Evolutionary conservation across 2,329 filamentous ascomycete species (phyloP), one percentile per base, ranked within the genome.

Genomic region (Aureobasidium melanogenum): DNA sequence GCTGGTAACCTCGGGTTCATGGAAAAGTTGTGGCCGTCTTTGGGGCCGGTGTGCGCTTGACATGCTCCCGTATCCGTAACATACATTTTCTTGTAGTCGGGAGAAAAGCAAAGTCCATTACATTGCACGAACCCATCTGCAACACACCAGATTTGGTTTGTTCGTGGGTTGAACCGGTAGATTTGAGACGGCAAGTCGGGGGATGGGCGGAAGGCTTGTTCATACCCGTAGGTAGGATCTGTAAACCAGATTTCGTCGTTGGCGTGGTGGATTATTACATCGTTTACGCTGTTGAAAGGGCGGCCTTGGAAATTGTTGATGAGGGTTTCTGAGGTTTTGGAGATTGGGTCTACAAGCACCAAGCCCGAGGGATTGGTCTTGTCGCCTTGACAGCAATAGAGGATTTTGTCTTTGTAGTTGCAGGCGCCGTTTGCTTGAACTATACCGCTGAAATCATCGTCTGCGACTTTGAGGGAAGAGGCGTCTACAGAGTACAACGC

Each of bases 161-260:
- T 84, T 0, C 63, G 66, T 1, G 78, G 76, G 47, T 82, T 77
- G 48, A 80, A 79, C 2, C 82, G 77, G 67, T 85, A 86, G 0
- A 86, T 81, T 66, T 86, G 84, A 62, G 80, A 81, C 5, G 76
- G 80, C 12, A 85, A 68, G 0, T 77, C 78, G 0, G 83, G 83
- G 6, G 69, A 64, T 0, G 80, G 80, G 0, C 84, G 76, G 66
- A 86, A 85, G 26, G 81, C 75, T 67, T 86, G 84, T 44, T 81
- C 74, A 63, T 76, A 81, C 3, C 82, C 84, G 64, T 87, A 87
- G 8, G 79, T 75, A 0, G 82, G 80, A 62, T 87, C 84, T 1
- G 84, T 87, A 66, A 87, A 86, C 74, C 84, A 87, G n/a, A 87
- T 72, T 28, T 83, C 78, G n/a, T 77, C 76, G 61, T 80, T 84